Conservation (phyloP, 352 stramenopile species). For the Phytophthora tubulina region DNA sequence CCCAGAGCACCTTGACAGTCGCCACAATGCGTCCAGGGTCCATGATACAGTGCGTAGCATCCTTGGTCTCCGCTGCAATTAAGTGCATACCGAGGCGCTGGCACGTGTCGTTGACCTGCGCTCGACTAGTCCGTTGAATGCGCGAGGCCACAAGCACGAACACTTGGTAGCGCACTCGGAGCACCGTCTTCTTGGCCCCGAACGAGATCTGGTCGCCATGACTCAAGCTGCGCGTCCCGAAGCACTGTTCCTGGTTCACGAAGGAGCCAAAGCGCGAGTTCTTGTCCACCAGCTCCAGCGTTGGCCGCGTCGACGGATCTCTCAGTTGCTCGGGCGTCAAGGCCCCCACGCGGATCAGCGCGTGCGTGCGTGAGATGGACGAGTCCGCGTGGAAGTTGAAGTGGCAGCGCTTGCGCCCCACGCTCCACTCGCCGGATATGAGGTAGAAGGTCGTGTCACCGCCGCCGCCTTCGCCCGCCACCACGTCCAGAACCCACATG, state of each 20-base stretch:
- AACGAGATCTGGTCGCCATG: conserved; percentile 87
- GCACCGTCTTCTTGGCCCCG: conserved; percentile 82
- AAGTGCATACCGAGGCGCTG: conserved; percentile 87
- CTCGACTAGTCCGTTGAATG: conserved; percentile 66
- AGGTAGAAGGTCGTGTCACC: conserved; percentile 82
- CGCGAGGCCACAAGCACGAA: conserved; percentile 86
- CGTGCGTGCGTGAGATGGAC: conserved; percentile 87
- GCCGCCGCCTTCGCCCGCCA: conserved; percentile 46
- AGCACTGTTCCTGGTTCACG: conserved; percentile 81
- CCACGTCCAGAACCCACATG: conserved; percentile 88
- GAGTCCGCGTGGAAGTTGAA: conserved; percentile 87
- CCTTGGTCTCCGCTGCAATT: conserved; percentile 57
- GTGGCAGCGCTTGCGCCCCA: conserved; percentile 85
- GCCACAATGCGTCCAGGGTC: conserved; percentile 83
- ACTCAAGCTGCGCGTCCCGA: conserved; percentile 53
- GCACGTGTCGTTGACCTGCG: conserved; percentile 77
- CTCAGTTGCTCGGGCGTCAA: conserved; percentile 67
- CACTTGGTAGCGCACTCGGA: conserved; percentile 83
- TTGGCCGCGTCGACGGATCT: conserved; percentile 62
- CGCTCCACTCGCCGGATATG: conserved; percentile 83
- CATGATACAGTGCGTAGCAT: conserved; percentile 89
- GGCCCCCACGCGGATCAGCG: conserved; percentile 76
- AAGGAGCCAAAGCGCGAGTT: conserved; percentile 90
- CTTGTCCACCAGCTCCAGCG: conserved; percentile 81
- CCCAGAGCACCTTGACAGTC: conserved; percentile 89